Evolutionary conservation across 2,329 filamentous ascomycete genomes (phyloP).

Genomic region (Neoascochyta sp.): DNA sequence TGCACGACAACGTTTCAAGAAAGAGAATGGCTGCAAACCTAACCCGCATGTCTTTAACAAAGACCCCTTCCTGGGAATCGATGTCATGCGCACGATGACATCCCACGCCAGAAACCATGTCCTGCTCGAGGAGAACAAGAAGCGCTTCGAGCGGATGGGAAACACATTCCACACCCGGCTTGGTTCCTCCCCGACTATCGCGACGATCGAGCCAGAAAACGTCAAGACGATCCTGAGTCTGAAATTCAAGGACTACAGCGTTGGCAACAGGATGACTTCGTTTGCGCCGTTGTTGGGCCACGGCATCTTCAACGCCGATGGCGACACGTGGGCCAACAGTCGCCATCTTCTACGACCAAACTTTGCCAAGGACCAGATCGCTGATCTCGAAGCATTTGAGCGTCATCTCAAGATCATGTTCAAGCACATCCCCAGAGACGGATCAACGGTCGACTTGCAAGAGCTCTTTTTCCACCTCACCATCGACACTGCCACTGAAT

Average conservation of each 20-base stretch:
- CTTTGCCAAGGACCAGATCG: slow-evolving; percentile 52
- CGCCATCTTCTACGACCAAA: slow-evolving; percentile 52
- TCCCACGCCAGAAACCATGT: slow-evolving; percentile 35
- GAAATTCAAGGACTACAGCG: slow-evolving; percentile 47
- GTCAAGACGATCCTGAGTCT: slow-evolving; percentile 46
- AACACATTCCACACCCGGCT: slow-evolving; percentile 43
- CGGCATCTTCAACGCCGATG: slow-evolving; percentile 48
- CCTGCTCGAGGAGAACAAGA: slow-evolving; percentile 16
- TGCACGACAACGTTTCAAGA: slow-evolving; percentile 37
- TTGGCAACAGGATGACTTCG: slow-evolving; percentile 34
- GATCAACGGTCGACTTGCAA: slow-evolving; percentile 39
- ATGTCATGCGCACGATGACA: slow-evolving; percentile 45
- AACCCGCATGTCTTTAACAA: slow-evolving; percentile 48
- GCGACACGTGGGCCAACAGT: slow-evolving; percentile 39
- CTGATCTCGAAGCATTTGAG: slow-evolving; percentile 57
- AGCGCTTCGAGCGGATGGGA: slow-evolving; percentile 23
- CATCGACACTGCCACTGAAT: slow-evolving; percentile 50
- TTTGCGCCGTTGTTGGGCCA: slow-evolving; percentile 44
- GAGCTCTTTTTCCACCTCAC: slow-evolving; percentile 49
- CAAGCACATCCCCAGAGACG: slow-evolving; percentile 56
- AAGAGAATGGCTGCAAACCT: slow-evolving; percentile 48
- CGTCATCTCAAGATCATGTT: slow-evolving; percentile 57
- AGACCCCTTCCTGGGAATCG: slow-evolving; percentile 54
- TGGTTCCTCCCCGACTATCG: slow-evolving; percentile 32
- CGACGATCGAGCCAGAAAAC: slow-evolving; percentile 48